A percentile compares a stretch with the other conserved stretches of the same genome.
phyloP scores from a whole-genome alignment of 495 filamentous ascomycete species.

The Annulohypoxylon moriforme region DNA sequence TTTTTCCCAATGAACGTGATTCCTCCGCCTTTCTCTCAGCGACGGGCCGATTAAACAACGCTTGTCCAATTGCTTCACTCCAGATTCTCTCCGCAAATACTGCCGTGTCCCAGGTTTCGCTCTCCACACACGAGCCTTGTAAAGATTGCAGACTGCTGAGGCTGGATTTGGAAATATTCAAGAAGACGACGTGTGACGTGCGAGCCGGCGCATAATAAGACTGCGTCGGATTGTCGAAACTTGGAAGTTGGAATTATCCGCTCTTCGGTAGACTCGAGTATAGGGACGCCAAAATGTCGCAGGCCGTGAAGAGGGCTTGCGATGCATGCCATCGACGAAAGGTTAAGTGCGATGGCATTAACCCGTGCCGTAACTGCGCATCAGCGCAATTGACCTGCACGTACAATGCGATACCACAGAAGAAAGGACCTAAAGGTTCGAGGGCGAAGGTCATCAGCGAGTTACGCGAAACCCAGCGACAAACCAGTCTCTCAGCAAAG shows the following conservation, averaged over 20 bases:
- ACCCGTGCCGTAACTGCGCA: slow-evolving; percentile 77
- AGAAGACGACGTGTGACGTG: slow-evolving; percentile 25
- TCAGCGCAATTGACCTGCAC: slow-evolving; percentile 77
- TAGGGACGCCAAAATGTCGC: slow-evolving; percentile 54
- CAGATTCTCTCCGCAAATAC: slow-evolving; percentile 46
- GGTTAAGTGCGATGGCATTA: slow-evolving; percentile 79
- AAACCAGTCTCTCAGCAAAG: slow-evolving; percentile 66
- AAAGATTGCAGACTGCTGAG: slow-evolving; percentile 35
- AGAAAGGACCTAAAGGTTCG: slow-evolving; percentile 86
- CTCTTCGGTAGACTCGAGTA: slow-evolving; percentile 8
- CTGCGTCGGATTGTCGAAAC: slow-evolving; percentile 9
- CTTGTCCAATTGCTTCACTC: slow-evolving; percentile 46
- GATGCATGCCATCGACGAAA: slow-evolving; percentile 87
- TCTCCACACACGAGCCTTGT: slow-evolving; percentile 30
- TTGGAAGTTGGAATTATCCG: slow-evolving; percentile 13
- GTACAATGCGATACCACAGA: slow-evolving; percentile 85
- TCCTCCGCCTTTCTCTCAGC: slow-evolving; percentile 49
- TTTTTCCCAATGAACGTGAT: slow-evolving; percentile 49
- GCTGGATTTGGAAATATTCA: slow-evolving; percentile 38
- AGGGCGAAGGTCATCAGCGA: slow-evolving; percentile 85
- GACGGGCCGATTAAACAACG: slow-evolving; percentile 51
- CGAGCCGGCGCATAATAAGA: slow-evolving; percentile 27
- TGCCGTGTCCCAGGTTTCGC: slow-evolving; percentile 23
- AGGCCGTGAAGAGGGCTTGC: slow-evolving; percentile 75
- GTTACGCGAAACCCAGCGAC: slow-evolving; percentile 72